Evolutionary conservation across 768 basidiomycete species (phyloP).

Genomic region (Heimioporus sp.): DNA sequence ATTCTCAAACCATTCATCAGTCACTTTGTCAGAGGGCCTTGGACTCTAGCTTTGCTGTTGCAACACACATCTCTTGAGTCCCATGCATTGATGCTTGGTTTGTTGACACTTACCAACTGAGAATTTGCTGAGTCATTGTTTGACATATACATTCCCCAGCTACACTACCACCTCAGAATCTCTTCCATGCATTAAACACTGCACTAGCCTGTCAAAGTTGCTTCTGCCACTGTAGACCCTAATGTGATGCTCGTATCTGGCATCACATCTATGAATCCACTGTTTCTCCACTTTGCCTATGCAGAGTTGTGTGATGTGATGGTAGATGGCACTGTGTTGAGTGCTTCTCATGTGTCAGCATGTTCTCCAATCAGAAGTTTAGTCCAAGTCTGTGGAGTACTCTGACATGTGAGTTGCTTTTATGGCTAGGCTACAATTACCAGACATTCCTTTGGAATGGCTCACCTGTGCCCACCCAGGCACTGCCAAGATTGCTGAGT

Average conservation of each 20-base stretch:
- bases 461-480: slow-evolving; percentile 21
- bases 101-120: slow-evolving; percentile 57
- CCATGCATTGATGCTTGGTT: slow-evolving; percentile 50
- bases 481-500: too few relatives aligned
- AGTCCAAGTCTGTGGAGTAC: slow-evolving; percentile 62
- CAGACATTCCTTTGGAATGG: slow-evolving; percentile 64
- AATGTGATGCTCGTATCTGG: slow-evolving; percentile 62
- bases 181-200: slow-evolving; percentile 1
- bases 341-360: slow-evolving; percentile 45
- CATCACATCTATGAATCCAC: slow-evolving; percentile 44
- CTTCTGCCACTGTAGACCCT: slow-evolving; percentile 47
- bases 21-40: slow-evolving; percentile 60
- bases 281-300: slow-evolving; percentile 66
- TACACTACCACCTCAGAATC: slow-evolving; percentile 17
- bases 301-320: slow-evolving; percentile 57
- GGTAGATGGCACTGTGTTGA: slow-evolving; percentile 38
- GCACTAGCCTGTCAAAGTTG: slow-evolving; percentile 47
- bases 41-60: slow-evolving; percentile 51
- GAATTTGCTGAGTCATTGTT: slow-evolving; percentile 62
- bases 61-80: slow-evolving; percentile 43
- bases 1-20: slow-evolving; percentile 59
- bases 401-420: slow-evolving; percentile 55
- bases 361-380: slow-evolving; percentile 71
- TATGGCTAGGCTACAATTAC: slow-evolving; percentile 67
- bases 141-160: slow-evolving; percentile 57